A percentile compares a stretch with the other conserved stretches of the same genome.
phyloP scores from a whole-genome alignment of 1,139 yeast genomes.

The Debaryomyces psychrophilus region DNA sequence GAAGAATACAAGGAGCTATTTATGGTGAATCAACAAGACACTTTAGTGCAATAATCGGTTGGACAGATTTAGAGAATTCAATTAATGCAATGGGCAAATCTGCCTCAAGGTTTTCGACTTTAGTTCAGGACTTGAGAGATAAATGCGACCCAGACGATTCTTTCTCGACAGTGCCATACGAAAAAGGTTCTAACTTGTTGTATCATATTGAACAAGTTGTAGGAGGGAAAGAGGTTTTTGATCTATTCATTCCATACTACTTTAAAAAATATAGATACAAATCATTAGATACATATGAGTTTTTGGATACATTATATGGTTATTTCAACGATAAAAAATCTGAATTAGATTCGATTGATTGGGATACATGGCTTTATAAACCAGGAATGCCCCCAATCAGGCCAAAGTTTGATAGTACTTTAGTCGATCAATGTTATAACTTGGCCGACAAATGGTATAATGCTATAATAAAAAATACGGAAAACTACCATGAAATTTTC shows the following conservation, averaged over 20 bases:
- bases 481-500: slow-evolving; percentile 22
- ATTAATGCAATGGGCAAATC: slow-evolving; percentile 62
- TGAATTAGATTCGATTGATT: slow-evolving; percentile 68
- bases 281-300: slow-evolving; percentile 81
- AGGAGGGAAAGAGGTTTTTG: slow-evolving; percentile 67
- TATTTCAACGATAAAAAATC: slow-evolving; percentile 54
- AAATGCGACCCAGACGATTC: slow-evolving; percentile 86
- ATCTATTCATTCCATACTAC: slow-evolving; percentile 78
- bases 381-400: slow-evolving; percentile 85
- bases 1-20: slow-evolving; percentile 75
- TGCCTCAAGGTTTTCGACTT: slow-evolving; percentile 58
- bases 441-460: slow-evolving; percentile 69
- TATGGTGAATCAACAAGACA: slow-evolving; percentile 81
- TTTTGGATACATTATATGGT: slow-evolving; percentile 73
- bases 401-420: slow-evolving; percentile 75
- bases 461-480: slow-evolving; percentile 24
- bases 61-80: slow-evolving; percentile 76
- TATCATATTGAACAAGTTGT: slow-evolving; percentile 69
- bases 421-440: slow-evolving; percentile 71
- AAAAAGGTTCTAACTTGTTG: slow-evolving; percentile 82
- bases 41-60: slow-evolving; percentile 83
- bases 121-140: slow-evolving; percentile 70
- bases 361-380: slow-evolving; percentile 79
- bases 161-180: slow-evolving; percentile 86
- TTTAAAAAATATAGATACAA: slow-evolving; percentile 67